Evolutionary conservation across 768 basidiomycete species (phyloP).

Genomic region (Tulasnella sp.): DNA sequence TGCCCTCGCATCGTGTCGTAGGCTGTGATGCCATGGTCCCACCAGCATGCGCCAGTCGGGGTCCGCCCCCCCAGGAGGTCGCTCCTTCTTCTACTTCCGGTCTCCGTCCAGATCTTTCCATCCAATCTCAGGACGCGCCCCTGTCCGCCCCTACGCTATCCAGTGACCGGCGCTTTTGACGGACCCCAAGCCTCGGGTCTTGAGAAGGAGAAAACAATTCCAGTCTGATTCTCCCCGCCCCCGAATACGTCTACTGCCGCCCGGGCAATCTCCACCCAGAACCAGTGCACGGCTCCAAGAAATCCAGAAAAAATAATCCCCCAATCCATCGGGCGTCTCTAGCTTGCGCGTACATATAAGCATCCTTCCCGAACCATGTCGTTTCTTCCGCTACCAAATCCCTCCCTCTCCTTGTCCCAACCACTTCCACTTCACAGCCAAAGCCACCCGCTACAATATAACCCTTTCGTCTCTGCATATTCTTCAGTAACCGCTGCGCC

Average conservation of each 20-base stretch:
- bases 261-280: slow-evolving; percentile 27
- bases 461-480: slow-evolving; percentile 5
- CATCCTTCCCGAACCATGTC: not conserved
- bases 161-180: slow-evolving; percentile 12
- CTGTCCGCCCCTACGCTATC: not conserved
- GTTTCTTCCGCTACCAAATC: slow-evolving; percentile 21
- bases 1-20: not conserved
- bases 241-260: slow-evolving; percentile 16
- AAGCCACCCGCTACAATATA: slow-evolving; percentile 2
- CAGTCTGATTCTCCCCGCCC: slow-evolving; percentile 12
- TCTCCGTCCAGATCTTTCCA: not conserved
- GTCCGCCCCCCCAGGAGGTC: slow-evolving; percentile 4
- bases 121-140: not conserved
- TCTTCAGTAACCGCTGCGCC: slow-evolving; percentile 3
- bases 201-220: slow-evolving; percentile 13
- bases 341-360: slow-evolving; percentile 2
- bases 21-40: slow-evolving; percentile 6
- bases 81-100: not conserved
- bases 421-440: slow-evolving; percentile 12
- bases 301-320: slow-evolving; percentile 16
- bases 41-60: slow-evolving; percentile 7
- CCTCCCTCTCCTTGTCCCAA: slow-evolving; percentile 19
- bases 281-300: slow-evolving; percentile 22
- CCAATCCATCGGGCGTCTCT: not conserved
- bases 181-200: not conserved